A percentile compares a stretch with the other conserved stretches of the same genome.
These are phyloP conservation scores for Tremella fuciformis DNA, from an alignment of 768 basidiomycete species.

Conservation along the genomic window DNA sequence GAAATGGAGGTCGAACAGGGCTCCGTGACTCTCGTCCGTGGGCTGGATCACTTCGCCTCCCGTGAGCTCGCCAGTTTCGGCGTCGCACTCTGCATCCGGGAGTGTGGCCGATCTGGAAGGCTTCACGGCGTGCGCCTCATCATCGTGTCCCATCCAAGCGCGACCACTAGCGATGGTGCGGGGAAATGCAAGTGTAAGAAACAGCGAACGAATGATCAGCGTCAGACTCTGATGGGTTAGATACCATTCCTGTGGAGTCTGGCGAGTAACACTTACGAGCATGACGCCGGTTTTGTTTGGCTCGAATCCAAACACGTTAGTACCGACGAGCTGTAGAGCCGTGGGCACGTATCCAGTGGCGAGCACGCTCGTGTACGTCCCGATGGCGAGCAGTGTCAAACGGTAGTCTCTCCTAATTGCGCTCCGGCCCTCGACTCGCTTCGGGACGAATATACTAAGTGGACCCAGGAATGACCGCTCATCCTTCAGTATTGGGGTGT, in stretches of 20 bases:
- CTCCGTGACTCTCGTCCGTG: slow-evolving; percentile 34
- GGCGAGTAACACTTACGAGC: slow-evolving; percentile 16
- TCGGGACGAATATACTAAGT: slow-evolving; percentile 39
- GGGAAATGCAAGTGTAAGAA: slow-evolving; percentile 39
- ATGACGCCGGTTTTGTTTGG: slow-evolving; percentile 35
- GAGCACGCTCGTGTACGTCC: slow-evolving; percentile 43
- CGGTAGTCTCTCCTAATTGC: slow-evolving; percentile 21
- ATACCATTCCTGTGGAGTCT: not conserved
- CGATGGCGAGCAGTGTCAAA: slow-evolving; percentile 35
- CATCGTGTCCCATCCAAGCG: not conserved
- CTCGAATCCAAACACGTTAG: slow-evolving; percentile 43
- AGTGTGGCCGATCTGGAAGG: slow-evolving; percentile 9
- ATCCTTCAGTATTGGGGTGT: slow-evolving; percentile 8
- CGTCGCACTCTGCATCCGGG: slow-evolving; percentile 20
- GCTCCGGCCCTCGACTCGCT: slow-evolving; percentile 12
- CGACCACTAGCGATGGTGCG: slow-evolving; percentile 32
- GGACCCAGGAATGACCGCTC: slow-evolving; percentile 32
- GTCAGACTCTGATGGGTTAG: slow-evolving; percentile 21
- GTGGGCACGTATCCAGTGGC: slow-evolving; percentile 46
- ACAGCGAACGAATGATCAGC: slow-evolving; percentile 35
- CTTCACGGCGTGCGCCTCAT: slow-evolving; percentile 9
- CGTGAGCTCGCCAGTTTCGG: slow-evolving; percentile 20
- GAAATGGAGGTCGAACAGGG: slow-evolving; percentile 48
- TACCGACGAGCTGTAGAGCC: slow-evolving; percentile 43
- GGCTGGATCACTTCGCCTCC: slow-evolving; percentile 22